Percentiles rank a stretch among this genome's conserved stretches.
Evolutionary conservation across 495 filamentous ascomycete species (phyloP).

Genomic region (Tuber borchii): DNA sequence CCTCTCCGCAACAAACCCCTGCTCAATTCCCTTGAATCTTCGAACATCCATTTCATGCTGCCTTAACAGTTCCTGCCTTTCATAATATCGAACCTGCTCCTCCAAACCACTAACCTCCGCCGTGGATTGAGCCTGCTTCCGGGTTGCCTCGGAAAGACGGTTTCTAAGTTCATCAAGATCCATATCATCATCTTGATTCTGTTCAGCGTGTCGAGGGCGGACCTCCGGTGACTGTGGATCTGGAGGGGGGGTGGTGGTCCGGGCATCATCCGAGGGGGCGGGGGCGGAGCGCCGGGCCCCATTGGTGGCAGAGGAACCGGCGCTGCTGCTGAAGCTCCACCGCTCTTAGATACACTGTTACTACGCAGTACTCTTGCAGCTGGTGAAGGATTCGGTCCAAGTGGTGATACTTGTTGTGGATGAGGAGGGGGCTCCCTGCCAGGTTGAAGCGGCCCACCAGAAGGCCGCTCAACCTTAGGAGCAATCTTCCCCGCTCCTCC

Average conservation of each 20-base stretch:
- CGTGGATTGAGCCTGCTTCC: constrained; percentile 26
- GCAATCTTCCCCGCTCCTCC: constrained; percentile 29
- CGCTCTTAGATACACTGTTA: constrained; percentile 29
- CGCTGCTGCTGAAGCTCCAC: constrained; percentile 16
- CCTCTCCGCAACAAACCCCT: constrained; percentile 13
- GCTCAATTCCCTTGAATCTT: constrained; percentile 29
- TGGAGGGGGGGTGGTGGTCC: constrained; percentile 11
- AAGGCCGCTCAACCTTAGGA: constrained; percentile 36
- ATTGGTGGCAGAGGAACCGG: constrained; percentile 22
- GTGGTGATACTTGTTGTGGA: constrained; percentile 34
- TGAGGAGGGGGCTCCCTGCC: constrained; percentile 30
- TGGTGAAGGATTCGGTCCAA: constrained; percentile 31
- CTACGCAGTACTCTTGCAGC: constrained; percentile 27
- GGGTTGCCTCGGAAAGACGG: constrained; percentile 25
- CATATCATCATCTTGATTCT: constrained; percentile 33
- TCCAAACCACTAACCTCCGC: constrained; percentile 25
- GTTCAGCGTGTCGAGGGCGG: constrained; percentile 14
- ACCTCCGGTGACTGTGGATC: constrained; percentile 27
- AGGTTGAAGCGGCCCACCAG: constrained; percentile 31
- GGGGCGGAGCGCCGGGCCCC: constrained; percentile 7
- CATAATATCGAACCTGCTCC: constrained; percentile 22
- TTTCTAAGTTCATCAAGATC: constrained; percentile 28
- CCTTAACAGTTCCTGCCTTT: constrained; percentile 26
- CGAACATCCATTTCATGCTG: constrained; percentile 34
- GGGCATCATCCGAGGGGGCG: background rate